Percentiles rank a stretch among this genome's conserved stretches.
Evolutionary conservation across 2,329 filamentous ascomycete species (phyloP).

Genomic region (Fusarium lyarnte): DNA sequence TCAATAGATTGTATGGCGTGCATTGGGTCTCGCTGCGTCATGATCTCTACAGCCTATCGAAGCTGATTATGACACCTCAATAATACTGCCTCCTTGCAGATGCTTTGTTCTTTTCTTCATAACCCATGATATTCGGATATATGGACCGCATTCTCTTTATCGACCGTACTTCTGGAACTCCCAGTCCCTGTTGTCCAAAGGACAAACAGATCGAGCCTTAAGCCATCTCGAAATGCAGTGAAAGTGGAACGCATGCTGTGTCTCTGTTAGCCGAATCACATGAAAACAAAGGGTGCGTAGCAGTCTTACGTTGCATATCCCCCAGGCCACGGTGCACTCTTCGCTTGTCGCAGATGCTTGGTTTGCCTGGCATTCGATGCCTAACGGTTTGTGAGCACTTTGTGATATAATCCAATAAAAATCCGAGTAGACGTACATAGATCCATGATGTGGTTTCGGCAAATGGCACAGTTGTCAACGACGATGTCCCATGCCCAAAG

Average conservation of each 20-base stretch:
- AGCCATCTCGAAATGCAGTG: conserved; percentile 99
- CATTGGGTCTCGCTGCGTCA: conserved; percentile 13
- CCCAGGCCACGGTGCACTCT: conserved; percentile 98
- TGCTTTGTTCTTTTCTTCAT: conserved; percentile 14
- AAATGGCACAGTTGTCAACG: conserved; percentile 99
- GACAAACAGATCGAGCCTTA: conserved; percentile 98
- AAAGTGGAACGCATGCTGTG: conserved; percentile 97
- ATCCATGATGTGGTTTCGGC: conserved; percentile 99
- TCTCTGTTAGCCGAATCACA: conserved; percentile 47
- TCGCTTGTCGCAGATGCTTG: conserved; percentile 97
- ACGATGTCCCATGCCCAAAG: conserved; percentile 99
- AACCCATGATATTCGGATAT: neutral
- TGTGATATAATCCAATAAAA: neutral
- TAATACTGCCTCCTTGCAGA: conserved; percentile 2
- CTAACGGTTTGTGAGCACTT: conserved; percentile 54
- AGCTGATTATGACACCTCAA: conserved; percentile 8
- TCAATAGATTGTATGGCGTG: conserved; percentile 38
- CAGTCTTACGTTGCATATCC: conserved; percentile 92
- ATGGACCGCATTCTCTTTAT: conserved; percentile 46
- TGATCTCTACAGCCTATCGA: conserved; percentile 19
- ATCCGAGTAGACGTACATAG: conserved; percentile 71
- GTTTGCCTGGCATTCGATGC: conserved; percentile 98
- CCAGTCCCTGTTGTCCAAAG: conserved; percentile 97
- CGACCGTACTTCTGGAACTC: conserved; percentile 99
- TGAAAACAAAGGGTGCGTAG: neutral